These are phyloP conservation scores for Myochromella boudieri DNA, from an alignment of 768 basidiomycete genomes.

Conservation along the genomic window DNA sequence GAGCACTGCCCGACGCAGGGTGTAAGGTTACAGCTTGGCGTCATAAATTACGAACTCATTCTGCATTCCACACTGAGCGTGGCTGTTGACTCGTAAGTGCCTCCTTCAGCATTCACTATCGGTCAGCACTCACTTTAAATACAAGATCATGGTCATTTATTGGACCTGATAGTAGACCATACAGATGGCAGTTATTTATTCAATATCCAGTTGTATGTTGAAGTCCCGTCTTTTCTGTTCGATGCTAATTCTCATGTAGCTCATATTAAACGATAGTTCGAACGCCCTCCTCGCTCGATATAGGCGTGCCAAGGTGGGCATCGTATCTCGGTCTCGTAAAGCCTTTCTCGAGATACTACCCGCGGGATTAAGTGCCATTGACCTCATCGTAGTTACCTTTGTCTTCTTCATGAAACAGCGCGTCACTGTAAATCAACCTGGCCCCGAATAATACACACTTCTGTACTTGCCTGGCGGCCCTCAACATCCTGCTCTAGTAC, in stretches of 20 bases:
- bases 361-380: slow-evolving; percentile 24
- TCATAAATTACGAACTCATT: slow-evolving; percentile 17
- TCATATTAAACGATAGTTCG: slow-evolving; percentile 28
- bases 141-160: slow-evolving; percentile 36
- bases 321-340: slow-evolving; percentile 29
- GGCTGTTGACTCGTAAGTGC: no score
- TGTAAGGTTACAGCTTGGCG: slow-evolving; percentile 24
- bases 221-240: neutral
- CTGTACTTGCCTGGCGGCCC: no score
- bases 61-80: slow-evolving; percentile 7
- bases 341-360: slow-evolving; percentile 31
- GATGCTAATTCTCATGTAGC: slow-evolving; percentile 19
- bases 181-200: slow-evolving; percentile 39
- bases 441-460: slow-evolving; percentile 1
- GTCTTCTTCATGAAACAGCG: slow-evolving; percentile 26
- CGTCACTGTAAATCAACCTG: slow-evolving; percentile 11
- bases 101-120: no score
- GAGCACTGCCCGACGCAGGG: slow-evolving; percentile 22
- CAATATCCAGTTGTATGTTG: slow-evolving; percentile 34
- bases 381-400: slow-evolving; percentile 30
- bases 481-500: no score
- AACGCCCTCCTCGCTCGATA: slow-evolving; percentile 28
- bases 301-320: slow-evolving; percentile 29
- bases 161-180: slow-evolving; percentile 31
- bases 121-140: neutral